Base-by-base conservation (phyloP, 257 asterid species). In the Sherardia arvensis region DNA sequence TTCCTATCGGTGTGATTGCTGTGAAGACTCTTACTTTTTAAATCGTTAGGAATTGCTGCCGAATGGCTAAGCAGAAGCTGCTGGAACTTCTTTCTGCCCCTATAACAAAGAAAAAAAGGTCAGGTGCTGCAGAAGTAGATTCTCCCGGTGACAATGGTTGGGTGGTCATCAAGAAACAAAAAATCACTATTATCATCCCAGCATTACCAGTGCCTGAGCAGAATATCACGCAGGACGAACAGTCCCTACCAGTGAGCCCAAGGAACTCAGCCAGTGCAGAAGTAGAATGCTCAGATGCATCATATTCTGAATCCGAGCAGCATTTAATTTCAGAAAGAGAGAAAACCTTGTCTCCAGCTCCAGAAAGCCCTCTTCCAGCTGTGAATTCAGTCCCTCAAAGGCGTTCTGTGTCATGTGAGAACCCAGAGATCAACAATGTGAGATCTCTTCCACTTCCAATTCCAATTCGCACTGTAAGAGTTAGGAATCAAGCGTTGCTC, bases 161-260 rank as follows among this genome's bases (percentile, higher is more conserved):
- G 97, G 51, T 80, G 64, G 56, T 92, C 67, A 86, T 89, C 72
- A 85, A 82, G 89, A 92, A 85, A 78, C 97, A 89, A 83, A 87
- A 56, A 78, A 64, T 89, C 68, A 92, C 87, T 43, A 92, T 92
- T 30, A 48, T 87, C 48, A 84, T 92, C 78, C 98, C 98, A 10
- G 84, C 93, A 25, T 53, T 89, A 76, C 84, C 91, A 64, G 77
- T 26, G 64, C 69, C 78, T 32, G 61, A 61, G 72, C 82, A 61
- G 59, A 49, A 64, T 5, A 55, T 62, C 23, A 59, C 26, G 57
- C 81, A 80, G 40, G 84, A 66, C 54, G 82, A 71, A 51, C 23
- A 34, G 33, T 78, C 76, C 61, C 77, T 43, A 53, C 80, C 68
- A 67, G 67, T 59, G 74, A 72, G 55, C 29, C 88, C 76, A 14